Evolutionary conservation across 1,139 yeast species (phyloP).

Genomic region (Fermentozyma sake): DNA sequence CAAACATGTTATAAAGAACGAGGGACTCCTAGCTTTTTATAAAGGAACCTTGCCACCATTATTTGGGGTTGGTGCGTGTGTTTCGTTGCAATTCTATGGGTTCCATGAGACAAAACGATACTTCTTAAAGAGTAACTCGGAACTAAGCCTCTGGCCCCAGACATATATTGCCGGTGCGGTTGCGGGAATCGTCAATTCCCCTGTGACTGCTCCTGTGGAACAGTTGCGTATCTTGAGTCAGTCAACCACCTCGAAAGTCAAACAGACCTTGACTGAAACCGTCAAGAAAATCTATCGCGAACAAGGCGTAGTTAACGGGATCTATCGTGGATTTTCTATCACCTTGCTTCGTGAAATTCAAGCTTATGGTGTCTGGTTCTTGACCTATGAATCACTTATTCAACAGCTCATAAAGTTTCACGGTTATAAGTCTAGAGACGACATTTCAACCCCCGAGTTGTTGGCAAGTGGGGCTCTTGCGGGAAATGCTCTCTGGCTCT

Average conservation of each 20-base stretch:
- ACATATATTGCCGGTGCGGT: slow-evolving; percentile 69
- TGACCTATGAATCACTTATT: slow-evolving; percentile 64
- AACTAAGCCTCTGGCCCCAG: slow-evolving; percentile 53
- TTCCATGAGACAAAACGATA: slow-evolving; percentile 74
- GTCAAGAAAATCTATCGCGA: slow-evolving; percentile 39
- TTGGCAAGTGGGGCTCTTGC: slow-evolving; percentile 64
- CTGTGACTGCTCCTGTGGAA: slow-evolving; percentile 72
- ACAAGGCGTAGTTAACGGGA: slow-evolving; percentile 47
- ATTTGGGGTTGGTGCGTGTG: slow-evolving; percentile 68
- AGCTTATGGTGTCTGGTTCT: slow-evolving; percentile 82
- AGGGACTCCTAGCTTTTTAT: slow-evolving; percentile 59
- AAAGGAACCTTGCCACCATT: slow-evolving; percentile 45
- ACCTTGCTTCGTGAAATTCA: slow-evolving; percentile 68
- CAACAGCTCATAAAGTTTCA: slow-evolving; percentile 30
- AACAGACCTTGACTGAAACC: slow-evolving; percentile 39
- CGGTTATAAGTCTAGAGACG: slow-evolving; percentile 39
- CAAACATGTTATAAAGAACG: slow-evolving; percentile 50
- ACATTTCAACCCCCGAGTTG: slow-evolving; percentile 58
- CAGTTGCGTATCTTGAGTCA: slow-evolving; percentile 71
- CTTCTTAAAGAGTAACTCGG: slow-evolving; percentile 30
- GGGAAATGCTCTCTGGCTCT: slow-evolving; percentile 69
- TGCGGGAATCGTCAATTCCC: slow-evolving; percentile 75
- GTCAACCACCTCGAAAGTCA: slow-evolving; percentile 41
- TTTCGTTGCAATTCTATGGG: slow-evolving; percentile 70
- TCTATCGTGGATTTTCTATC: slow-evolving; percentile 57